Base-by-base conservation (phyloP, 2,329 filamentous ascomycete genomes). In the Sporothrix dimorphospora region DNA sequence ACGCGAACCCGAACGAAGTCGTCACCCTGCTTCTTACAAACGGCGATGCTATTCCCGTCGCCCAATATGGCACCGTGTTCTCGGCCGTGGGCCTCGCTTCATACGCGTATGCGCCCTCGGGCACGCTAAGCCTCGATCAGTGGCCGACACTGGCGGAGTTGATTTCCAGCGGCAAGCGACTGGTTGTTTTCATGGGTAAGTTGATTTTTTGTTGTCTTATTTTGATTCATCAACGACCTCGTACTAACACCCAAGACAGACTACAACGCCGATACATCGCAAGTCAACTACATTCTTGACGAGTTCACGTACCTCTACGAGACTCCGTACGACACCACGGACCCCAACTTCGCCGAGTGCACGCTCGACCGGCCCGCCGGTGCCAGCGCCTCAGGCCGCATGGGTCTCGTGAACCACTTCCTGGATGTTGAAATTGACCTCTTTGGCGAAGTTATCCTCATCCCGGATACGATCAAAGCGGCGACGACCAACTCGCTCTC, bases 141-240 rank as follows among this genome's bases (percentile, higher is more conserved):
- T 85, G 93, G 92, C 92, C 92, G 80, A 94, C 92, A 0, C 83
- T 94, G 16, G 85, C 89, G 76, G 79, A 86, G 21, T 80, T 95
- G 72, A 92, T 94, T 75, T 81, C 86, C 30, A 82, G 84, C 49
- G 85, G 85, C 63, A 91, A 86, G 9, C 86, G 92, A 19, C 83
- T 95, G 0, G 81, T 94, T 63, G 88, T 91, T 30, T 94, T 94
- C 75, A 88, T 94, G 79, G 90, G 91, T 82, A 82, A 67, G 80
- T 78, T 73, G 14, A 45, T 42, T 16, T 24, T 11, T 16, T 6
- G 1, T 24, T 14, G 2, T 42, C 42, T 16, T 47, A 4, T 14
- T 12, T 27, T n/a, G n/a, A n/a, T n/a, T n/a, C n/a, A n/a, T n/a
- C 2, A 6, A 21, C 4, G 11, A n/a, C 2, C 19, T 21, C 19